Conservation (phyloP, 2,329 filamentous ascomycete species). For the Curvularia lunata region DNA sequence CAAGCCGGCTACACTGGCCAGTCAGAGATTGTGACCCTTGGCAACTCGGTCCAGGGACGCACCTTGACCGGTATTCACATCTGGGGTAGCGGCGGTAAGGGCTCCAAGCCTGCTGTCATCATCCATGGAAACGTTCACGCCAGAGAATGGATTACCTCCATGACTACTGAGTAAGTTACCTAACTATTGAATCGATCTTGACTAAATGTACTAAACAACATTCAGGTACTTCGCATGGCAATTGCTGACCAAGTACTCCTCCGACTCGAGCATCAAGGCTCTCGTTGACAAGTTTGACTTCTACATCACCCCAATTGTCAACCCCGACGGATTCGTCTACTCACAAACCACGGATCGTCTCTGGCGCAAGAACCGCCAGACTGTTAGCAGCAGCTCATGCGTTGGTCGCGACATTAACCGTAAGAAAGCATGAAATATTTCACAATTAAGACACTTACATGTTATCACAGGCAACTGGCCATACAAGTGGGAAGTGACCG, state of each 20-base stretch:
- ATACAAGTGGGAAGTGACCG: conserved; percentile 44
- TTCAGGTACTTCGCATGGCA: conserved; percentile 43
- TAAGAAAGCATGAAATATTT: neutral
- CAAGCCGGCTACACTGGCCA: conserved; percentile 41
- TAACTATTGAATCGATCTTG: neutral
- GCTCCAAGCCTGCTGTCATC: conserved; percentile 45
- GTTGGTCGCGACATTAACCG: conserved; percentile 50
- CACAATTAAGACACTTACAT: neutral
- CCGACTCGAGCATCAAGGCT: conserved; percentile 41
- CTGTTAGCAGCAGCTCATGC: conserved; percentile 39
- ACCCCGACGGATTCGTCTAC: conserved; percentile 46
- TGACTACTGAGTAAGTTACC: conserved; percentile 31
- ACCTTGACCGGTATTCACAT: conserved; percentile 47
- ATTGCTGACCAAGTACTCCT: conserved; percentile 44
- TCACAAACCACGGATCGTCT: conserved; percentile 49
- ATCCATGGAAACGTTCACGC: conserved; percentile 47
- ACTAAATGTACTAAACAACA: neutral
- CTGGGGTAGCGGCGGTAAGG: conserved; percentile 47
- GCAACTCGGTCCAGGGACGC: conserved; percentile 43
- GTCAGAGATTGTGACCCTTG: conserved; percentile 44
- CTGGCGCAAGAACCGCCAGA: conserved; percentile 51
- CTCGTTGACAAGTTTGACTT: conserved; percentile 48
- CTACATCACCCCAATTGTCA: conserved; percentile 39
- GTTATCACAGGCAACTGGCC: conserved; percentile 40
- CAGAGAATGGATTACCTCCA: conserved; percentile 47